Conservation (phyloP, 225 moss, liverwort and hornwort species). For the Sphagnum contortum region DNA sequence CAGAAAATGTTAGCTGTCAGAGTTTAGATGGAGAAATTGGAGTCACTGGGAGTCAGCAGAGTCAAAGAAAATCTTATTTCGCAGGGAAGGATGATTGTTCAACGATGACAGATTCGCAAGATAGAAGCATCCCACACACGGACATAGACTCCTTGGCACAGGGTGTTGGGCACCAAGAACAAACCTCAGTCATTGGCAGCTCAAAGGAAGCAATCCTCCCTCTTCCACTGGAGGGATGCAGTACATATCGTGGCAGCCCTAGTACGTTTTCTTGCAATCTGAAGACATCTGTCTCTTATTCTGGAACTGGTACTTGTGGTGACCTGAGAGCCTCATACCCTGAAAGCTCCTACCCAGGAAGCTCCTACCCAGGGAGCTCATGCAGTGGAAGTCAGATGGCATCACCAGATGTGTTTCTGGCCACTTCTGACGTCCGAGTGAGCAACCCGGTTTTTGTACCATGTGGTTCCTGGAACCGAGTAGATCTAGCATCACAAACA, state of each 20-base stretch:
- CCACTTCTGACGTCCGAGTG: constrained; percentile 16
- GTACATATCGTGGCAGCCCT: constrained; percentile 30
- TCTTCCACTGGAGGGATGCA: constrained; percentile 19
- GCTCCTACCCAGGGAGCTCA: constrained; percentile 29
- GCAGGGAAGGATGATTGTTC: constrained; percentile 35
- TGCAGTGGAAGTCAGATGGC: constrained; percentile 30
- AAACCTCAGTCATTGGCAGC: too few relatives aligned
- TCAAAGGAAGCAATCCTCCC: too few relatives aligned
- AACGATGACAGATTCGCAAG: constrained; percentile 32
- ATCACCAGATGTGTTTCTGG: constrained; percentile 33
- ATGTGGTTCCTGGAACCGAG: not conserved
- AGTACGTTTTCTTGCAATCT: constrained; percentile 23
- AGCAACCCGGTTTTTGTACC: constrained; percentile 7
- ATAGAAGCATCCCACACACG: constrained; percentile 13
- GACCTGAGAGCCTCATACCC: constrained; percentile 11
- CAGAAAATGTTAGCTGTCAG: constrained; percentile 60
- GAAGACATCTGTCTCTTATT: too few relatives aligned
- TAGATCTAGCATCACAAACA: too few relatives aligned
- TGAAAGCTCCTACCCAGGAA: constrained; percentile 11
- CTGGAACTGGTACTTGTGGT: constrained; percentile 1
- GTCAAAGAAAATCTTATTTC: constrained; percentile 43
- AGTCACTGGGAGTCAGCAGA: constrained; percentile 42
- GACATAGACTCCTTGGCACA: not conserved
- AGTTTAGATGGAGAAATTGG: constrained; percentile 53
- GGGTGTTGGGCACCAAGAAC: too few relatives aligned